Percentiles rank a stretch among this genome's conserved stretches.
Conservation (phyloP, 208 protist species). For the Acanthamoeba royreba region DNA sequence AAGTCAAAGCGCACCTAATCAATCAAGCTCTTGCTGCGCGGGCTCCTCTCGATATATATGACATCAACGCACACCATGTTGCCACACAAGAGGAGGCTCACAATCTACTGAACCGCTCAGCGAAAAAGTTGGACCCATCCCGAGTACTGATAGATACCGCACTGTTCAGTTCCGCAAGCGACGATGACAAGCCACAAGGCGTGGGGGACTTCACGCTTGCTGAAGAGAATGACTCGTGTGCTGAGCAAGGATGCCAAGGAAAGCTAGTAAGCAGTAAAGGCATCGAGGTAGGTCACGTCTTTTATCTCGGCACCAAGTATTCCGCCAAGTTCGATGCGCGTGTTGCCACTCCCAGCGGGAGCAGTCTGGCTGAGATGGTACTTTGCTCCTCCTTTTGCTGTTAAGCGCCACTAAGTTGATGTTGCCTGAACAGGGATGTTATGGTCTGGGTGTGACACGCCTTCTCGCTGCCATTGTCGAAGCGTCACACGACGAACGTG, state of each 20-base stretch:
- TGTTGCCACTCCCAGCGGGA: neutral
- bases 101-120: no score
- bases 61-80: neutral
- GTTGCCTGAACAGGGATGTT: constrained; percentile 72
- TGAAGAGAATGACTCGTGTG: neutral
- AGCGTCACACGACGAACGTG: neutral
- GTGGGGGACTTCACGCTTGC: neutral
- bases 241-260: neutral
- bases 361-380: neutral
- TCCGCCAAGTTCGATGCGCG: constrained; percentile 47
- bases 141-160: no score
- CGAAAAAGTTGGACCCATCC: no score
- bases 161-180: neutral
- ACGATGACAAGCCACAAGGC: neutral
- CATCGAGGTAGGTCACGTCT: constrained; percentile 79
- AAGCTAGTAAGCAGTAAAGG: constrained; percentile 9
- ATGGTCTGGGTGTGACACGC: constrained; percentile 62
- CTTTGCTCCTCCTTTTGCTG: neutral
- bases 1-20: neutral
- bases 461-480: constrained; percentile 62
- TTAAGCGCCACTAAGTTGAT: neutral
- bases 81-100: no score
- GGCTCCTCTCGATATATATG: neutral
- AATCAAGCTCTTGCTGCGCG: neutral
- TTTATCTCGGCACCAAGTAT: constrained; percentile 76